Conservation (phyloP, 1,284 basidiomycete species). For the Naganishia sp. region DNA sequence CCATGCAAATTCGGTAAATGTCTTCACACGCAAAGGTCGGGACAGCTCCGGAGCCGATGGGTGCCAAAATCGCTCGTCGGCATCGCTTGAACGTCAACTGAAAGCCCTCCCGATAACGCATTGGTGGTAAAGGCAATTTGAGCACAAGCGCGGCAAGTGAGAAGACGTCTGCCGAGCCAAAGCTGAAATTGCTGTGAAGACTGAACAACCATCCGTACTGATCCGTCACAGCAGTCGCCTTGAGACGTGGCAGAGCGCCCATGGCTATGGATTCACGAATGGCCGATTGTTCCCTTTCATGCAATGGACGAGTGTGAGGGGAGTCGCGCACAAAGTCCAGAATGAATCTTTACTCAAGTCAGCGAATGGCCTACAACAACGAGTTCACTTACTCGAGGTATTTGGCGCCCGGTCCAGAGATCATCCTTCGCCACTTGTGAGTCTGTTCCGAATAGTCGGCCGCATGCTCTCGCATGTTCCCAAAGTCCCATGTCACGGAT, state of each 20-base stretch:
- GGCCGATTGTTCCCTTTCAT: background rate
- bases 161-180: background rate
- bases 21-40: too few relatives aligned
- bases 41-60: too few relatives aligned
- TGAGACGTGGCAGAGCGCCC: background rate
- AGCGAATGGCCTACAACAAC: too few relatives aligned
- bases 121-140: background rate
- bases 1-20: conserved; percentile 35
- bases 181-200: background rate
- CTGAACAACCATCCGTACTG: background rate
- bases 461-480: background rate
- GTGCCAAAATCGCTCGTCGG: background rate
- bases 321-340: background rate
- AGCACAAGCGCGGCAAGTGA: background rate
- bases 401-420: background rate
- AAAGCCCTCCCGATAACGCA: background rate
- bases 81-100: background rate
- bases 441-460: background rate
- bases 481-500: background rate
- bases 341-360: background rate
- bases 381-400: background rate
- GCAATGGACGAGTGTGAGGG: background rate
- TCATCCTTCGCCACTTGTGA: background rate
- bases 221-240: background rate
- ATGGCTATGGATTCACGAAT: background rate